Percentiles rank a stretch among this genome's conserved stretches.
Evolutionary conservation across 208 protist genomes (phyloP).

Genomic region (Porcisia deanei): DNA sequence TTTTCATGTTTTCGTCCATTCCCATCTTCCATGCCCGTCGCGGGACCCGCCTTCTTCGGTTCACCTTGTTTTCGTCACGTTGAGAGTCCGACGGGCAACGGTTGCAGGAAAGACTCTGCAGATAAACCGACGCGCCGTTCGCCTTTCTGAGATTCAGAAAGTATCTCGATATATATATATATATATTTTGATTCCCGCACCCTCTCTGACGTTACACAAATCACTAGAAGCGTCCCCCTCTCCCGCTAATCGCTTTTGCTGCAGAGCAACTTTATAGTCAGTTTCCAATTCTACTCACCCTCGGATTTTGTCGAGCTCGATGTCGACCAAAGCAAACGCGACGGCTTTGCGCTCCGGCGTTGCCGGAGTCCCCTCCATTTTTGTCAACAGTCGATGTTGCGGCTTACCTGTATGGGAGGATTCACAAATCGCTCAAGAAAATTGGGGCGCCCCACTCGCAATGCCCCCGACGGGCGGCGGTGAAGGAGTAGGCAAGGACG

Average conservation of each 20-base stretch:
- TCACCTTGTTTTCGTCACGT: background rate
- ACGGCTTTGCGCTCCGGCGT: background rate
- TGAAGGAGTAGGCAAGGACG: conserved; percentile 6
- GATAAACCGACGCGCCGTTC: background rate
- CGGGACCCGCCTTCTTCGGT: too few relatives aligned
- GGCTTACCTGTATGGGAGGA: conserved; percentile 80
- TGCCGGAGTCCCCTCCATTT: background rate
- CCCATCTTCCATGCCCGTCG: background rate
- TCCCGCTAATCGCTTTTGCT: background rate
- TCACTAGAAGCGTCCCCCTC: background rate
- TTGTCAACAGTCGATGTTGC: conserved; percentile 21
- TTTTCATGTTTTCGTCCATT: background rate
- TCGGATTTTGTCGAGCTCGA: background rate
- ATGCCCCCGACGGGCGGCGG: conserved; percentile 7
- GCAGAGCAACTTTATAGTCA: background rate
- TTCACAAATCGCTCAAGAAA: conserved; percentile 65
- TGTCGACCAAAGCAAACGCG: conserved; percentile 11
- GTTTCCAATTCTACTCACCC: background rate
- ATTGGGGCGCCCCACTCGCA: conserved; percentile 64
- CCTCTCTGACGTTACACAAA: background rate
- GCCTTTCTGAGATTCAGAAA: background rate
- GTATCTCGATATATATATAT: too few relatives aligned
- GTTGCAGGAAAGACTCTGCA: background rate
- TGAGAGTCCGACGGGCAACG: background rate
- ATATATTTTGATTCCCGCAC: too few relatives aligned